These are phyloP conservation scores for Rhizopus arrhizus DNA, from an alignment of 371 early-diverging fungal genomes.

Conservation along the genomic window DNA sequence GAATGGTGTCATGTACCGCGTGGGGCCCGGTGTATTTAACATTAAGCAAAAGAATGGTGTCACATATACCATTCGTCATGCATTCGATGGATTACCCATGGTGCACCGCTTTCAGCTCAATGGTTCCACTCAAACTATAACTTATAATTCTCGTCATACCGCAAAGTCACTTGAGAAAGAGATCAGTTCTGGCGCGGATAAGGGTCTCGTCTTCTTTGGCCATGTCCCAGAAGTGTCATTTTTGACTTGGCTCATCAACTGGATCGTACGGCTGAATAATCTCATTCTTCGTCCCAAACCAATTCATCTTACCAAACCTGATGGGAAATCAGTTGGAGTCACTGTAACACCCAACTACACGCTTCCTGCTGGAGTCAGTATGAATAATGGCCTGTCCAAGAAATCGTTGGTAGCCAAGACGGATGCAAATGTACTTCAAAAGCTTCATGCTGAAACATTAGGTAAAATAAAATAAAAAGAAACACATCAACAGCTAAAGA, in stretches of 20 bases:
- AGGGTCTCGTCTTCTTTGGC: constrained; percentile 29
- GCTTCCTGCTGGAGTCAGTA: constrained; percentile 21
- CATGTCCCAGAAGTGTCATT: constrained; percentile 13
- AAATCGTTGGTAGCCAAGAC: constrained; percentile 55
- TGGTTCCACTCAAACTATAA: constrained; percentile 21
- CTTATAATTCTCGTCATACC: constrained; percentile 37
- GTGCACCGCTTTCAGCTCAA: constrained; percentile 43
- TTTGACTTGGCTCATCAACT: constrained; percentile 3
- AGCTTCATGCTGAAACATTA: constrained; percentile 62
- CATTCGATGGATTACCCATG: constrained; percentile 48
- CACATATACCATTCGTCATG: constrained; percentile 35
- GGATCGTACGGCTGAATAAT: constrained; percentile 2
- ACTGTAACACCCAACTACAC: constrained; percentile 62
- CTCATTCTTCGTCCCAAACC: neutral
- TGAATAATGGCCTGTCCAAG: neutral
- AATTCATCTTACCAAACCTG: constrained; percentile 13
- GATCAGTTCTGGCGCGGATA: constrained; percentile 1
- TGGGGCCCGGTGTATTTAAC: constrained; percentile 45
- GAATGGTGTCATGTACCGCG: constrained; percentile 45
- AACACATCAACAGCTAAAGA: neutral
- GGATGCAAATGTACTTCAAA: constrained; percentile 61
- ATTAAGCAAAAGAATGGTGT: constrained; percentile 31
- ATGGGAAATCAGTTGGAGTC: constrained; percentile 46
- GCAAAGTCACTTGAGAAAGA: constrained; percentile 23
- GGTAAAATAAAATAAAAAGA: constrained; percentile 25